Evolutionary conservation across 169 alveolate species (phyloP), one percentile per base, ranked within the genome.

Genomic region (Eimeria necatrix): DNA sequence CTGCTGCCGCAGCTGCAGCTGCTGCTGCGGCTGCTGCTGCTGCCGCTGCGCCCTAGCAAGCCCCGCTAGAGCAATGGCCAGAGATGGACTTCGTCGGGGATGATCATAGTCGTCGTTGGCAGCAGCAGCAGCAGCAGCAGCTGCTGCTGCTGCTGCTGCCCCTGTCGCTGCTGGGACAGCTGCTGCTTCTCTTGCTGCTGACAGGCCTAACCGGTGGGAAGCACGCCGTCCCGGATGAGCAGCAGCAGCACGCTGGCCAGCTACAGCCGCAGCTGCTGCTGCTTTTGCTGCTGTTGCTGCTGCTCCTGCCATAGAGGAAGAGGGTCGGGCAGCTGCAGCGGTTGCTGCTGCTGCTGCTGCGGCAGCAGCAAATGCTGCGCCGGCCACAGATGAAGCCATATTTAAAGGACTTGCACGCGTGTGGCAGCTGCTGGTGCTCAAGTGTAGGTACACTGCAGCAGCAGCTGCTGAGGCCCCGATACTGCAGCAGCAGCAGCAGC

Each of bases 251-350:
- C 0, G 24, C 74, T 61, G 74, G 10, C 9, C 7, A 4, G 9
- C 18, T 22, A 6, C 51, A 5, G 83, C 83, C 1, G 51, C 52
- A n/a, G 83, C 4, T 4, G 53, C 52, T 71, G 83, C 7, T 22
- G 83, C 51, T 71, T 7, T 12, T 16, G 83, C 18, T 71, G 83
- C 83, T 71, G 83, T 14, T 71, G 83, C 18, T 22, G 83, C 83
- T 71, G 83, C 53, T 32, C 51, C 83, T 71, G 83, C 83, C 7
- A 48, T 32, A 3, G 18, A n/a, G 52, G 83, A 8, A 53, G 83
- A 22, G 52, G n/a, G 46, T 20, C 83, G 14, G 48, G 83, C 51
- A 71, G 83, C 83, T 71, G 83, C 68, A 56, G 68, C 68, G 20
- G 20, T 18, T 14, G 68, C 68, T 14, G 68, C 68, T 14, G 68